Base-by-base conservation (phyloP, 345 rosid species). In the Populus simonii region DNA sequence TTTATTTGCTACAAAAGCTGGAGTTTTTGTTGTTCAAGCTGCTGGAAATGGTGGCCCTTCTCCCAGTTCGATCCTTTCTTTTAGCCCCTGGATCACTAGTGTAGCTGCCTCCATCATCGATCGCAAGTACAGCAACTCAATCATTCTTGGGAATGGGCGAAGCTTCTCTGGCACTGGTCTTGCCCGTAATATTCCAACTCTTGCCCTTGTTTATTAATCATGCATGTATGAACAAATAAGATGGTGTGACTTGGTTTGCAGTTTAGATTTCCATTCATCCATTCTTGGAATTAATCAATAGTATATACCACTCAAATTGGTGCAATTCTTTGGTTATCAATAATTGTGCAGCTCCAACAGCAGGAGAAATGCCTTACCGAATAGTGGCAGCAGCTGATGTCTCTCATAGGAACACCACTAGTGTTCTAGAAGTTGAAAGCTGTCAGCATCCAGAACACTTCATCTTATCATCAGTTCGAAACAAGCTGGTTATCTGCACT, bases 81-180 rank as follows among this genome's bases (percentile, higher is more conserved):
- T 87, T 76, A 87, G 90, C 77, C 90, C 88, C 17, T 87, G 90
- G 90, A 85, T 85, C 81, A 82, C 85, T 25, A 85, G 84, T 73
- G 83, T 80, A 80, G 85, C 90, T 78, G 88, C 90, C 53, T 83
- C 87, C 49, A 66, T 74, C 77, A 85, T 86, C n/a, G 88, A 85
- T 68, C 84, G 90, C 66, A 83, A 76, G 76, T 83, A 85, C 70
- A 83, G 70, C 73, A 85, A 76, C 39, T 68, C 78, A 55, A 80
- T 87, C 43, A 71, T 70, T 45, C 77, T 87, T 12, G 85, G 83
- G 72, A 80, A 85, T 75, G 88, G 87, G 63, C 78, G 73, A 20
- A 81, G 83, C 79, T 78, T 81, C 80, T 73, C 83, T 13, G 86
- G 88, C 77, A 55, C 80, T 38, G 87, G 87, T 72, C 85, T 87